Evolutionary conservation across 352 stramenopile genomes (phyloP), one percentile per base, ranked within the genome.

Genomic region (Phytophthora niederhauseri): DNA sequence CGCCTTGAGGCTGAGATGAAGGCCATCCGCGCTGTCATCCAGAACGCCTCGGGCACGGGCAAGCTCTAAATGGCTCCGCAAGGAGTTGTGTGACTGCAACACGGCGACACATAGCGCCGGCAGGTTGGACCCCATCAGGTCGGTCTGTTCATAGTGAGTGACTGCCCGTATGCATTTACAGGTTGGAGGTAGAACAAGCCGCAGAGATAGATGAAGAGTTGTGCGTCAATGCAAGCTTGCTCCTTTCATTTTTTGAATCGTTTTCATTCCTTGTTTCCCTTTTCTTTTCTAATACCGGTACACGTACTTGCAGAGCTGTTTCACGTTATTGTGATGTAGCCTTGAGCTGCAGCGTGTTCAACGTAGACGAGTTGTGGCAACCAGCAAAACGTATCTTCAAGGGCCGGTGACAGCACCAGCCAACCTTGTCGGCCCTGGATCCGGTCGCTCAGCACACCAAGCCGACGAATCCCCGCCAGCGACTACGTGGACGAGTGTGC

Each of bases 1-100:
- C 84, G 84, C 20, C 71, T 92, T 46, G 84, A 92, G 52, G 64
- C 68, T 24, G 84, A 92, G 64, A 81, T 91, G 73, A 90, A 89
- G 73, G 79, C 72, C 11, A 75, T 92, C 30, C 84, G 84, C 50
- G 81, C 85, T 43, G 81, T 91, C 38, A 86, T 92, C 48, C 82
- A 89, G 72, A 67, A 71, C 22, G 73, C 76, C 19, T 81, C 76
- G n/a, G 68, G 72, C 14, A 63, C 61, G 3, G 54, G 15, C 49
- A 76, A 73, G 52, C 54, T 70, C 19, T 79, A 67, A 76, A 31
- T 50, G 50, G 20, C 49, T 56, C 30, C 19, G 50, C 20, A 51
- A 55, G 57, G 53, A 57, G 26, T 41, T 26, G 9, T 46, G 52
- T 31, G 28, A 36, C 51, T 52, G 52, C 50, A 52, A 53, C 17